Conservation (phyloP, 176 grass and related monocot species). For the Avena insularis region DNA sequence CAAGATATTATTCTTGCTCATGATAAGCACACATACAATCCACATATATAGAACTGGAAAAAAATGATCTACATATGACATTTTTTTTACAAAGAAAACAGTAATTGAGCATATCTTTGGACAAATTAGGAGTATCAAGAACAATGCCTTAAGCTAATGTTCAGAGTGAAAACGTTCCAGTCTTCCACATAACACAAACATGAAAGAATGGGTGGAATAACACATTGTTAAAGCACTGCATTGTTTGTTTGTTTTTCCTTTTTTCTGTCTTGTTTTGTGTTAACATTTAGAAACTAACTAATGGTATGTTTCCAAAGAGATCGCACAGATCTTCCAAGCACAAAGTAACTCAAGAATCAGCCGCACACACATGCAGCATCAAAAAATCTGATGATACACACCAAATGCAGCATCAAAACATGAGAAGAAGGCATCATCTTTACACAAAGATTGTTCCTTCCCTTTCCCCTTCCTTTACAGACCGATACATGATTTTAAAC, state of each 20-base stretch:
- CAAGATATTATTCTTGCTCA: no score
- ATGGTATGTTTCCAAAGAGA: slow-evolving; percentile 22
- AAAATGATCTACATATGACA: slow-evolving; percentile 3
- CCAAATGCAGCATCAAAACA: slow-evolving; percentile 60
- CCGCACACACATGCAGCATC: background rate
- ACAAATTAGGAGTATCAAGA: background rate
- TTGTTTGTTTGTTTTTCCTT: background rate
- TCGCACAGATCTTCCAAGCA: background rate
- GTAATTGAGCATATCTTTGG: background rate
- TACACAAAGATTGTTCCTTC: slow-evolving; percentile 50
- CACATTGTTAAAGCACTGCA: background rate
- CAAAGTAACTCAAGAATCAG: slow-evolving; percentile 33
- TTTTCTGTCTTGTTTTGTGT: background rate
- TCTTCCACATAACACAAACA: background rate
- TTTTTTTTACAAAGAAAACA: background rate
- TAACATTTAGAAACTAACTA: background rate
- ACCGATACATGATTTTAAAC: slow-evolving; percentile 56
- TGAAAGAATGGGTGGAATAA: background rate
- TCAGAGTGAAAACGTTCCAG: background rate
- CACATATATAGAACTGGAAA: background rate
- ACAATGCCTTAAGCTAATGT: background rate
- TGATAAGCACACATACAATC: background rate
- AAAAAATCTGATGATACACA: slow-evolving; percentile 42
- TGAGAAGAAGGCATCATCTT: slow-evolving; percentile 57
- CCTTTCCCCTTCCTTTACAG: slow-evolving; percentile 53